Percentiles rank a stretch among this genome's conserved stretches.
These are phyloP conservation scores for Rauvolfia tetraphylla DNA, from an alignment of 257 asterid genomes.

Conservation along the genomic window DNA sequence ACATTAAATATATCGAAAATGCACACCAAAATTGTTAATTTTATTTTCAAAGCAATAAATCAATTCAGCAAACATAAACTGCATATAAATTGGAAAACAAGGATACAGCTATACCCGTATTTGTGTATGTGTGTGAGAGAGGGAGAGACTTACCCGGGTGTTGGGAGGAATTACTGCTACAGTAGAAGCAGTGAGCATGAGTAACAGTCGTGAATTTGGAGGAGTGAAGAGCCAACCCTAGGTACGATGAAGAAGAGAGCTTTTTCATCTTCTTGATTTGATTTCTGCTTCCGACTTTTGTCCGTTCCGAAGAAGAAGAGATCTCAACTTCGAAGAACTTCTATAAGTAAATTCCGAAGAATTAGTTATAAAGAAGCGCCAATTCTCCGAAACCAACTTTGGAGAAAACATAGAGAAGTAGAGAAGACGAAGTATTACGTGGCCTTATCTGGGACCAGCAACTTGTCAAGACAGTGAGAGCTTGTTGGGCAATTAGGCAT, in stretches of 20 bases:
- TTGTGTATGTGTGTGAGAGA: background rate
- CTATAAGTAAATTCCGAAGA: background rate
- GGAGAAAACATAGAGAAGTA: background rate
- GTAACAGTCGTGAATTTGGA: constrained; percentile 25
- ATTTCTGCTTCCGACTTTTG: background rate
- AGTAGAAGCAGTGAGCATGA: constrained; percentile 36
- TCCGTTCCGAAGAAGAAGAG: background rate
- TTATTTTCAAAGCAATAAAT: background rate
- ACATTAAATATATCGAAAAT: background rate
- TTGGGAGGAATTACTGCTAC: constrained; percentile 35
- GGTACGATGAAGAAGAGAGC: constrained; percentile 31
- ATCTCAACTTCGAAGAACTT: background rate
- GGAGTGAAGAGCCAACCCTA: constrained; percentile 30
- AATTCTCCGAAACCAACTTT: constrained; percentile 3
- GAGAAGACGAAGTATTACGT: constrained; percentile 13
- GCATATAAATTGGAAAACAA: background rate
- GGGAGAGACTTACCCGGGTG: constrained; percentile 47
- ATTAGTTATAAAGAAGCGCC: constrained; percentile 13
- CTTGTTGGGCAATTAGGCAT: background rate
- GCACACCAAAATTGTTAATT: background rate
- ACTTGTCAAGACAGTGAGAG: constrained; percentile 6
- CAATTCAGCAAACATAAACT: background rate
- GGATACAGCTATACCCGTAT: background rate
- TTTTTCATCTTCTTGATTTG: constrained; percentile 35
- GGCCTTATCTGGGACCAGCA: constrained; percentile 6